These are phyloP conservation scores for Pisolithus microcarpus DNA, from an alignment of 768 basidiomycete species.

Conservation along the genomic window DNA sequence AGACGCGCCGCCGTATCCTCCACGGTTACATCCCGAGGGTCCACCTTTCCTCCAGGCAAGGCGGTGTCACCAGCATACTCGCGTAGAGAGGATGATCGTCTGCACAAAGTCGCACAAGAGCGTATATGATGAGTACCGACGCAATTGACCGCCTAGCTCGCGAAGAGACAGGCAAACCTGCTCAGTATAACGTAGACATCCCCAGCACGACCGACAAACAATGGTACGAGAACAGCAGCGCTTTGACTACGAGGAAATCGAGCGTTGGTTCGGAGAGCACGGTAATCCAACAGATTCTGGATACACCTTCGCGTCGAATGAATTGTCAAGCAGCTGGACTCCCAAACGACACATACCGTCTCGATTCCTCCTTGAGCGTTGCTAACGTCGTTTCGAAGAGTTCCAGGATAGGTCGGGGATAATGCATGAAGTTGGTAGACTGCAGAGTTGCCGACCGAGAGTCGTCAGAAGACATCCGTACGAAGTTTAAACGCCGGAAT, in stretches of 20 bases:
- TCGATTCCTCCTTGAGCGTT: constrained; percentile 16
- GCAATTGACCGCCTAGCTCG: background rate
- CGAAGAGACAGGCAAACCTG: constrained; percentile 43
- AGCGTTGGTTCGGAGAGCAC: constrained; percentile 22
- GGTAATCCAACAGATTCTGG: constrained; percentile 21
- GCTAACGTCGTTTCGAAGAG: constrained; percentile 9
- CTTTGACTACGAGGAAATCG: constrained; percentile 49
- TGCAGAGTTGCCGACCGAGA: too few relatives aligned
- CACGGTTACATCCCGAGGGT: constrained; percentile 54
- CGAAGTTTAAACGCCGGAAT: too few relatives aligned
- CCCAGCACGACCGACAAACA: constrained; percentile 79
- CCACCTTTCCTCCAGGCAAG: constrained; percentile 79
- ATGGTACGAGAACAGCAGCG: constrained; percentile 74
- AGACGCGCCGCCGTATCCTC: constrained; percentile 71
- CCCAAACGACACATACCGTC: constrained; percentile 5
- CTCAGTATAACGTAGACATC: constrained; percentile 84
- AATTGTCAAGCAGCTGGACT: background rate
- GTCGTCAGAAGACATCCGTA: too few relatives aligned
- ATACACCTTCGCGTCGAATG: constrained; percentile 15
- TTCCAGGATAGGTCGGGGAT: constrained; percentile 8
- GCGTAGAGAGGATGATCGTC: constrained; percentile 65
- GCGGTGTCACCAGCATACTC: constrained; percentile 86
- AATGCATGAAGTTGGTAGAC: constrained; percentile 11
- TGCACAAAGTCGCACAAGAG: constrained; percentile 20
- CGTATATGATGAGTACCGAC: background rate